Evolutionary conservation across 2,329 filamentous ascomycete genomes (phyloP).

Genomic region (Keithomyces neogunnii): DNA sequence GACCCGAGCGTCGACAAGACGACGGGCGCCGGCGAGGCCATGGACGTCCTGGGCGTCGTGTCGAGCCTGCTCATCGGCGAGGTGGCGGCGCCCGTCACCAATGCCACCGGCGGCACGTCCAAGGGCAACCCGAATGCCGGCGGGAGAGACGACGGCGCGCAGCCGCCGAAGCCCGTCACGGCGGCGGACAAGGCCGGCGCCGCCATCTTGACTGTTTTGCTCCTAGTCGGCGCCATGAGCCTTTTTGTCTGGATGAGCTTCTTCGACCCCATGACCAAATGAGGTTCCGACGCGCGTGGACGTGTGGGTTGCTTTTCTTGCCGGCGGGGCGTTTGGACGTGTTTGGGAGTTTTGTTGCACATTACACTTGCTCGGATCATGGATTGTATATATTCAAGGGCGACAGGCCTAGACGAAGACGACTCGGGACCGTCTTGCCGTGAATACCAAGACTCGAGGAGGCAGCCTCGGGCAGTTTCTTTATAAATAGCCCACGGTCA

Average conservation of each 20-base stretch:
- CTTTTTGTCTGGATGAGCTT: slow-evolving; percentile 41
- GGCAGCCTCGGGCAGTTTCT: no score
- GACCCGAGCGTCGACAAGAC: slow-evolving; percentile 29
- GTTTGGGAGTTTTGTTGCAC: no score
- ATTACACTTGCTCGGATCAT: no score
- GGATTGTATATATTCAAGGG: no score
- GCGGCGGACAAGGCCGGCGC: slow-evolving; percentile 38
- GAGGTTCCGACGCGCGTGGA: no score
- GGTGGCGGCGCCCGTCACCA: slow-evolving; percentile 29
- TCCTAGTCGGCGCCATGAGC: slow-evolving; percentile 30
- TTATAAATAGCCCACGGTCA: no score
- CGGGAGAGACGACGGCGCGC: slow-evolving; percentile 25
- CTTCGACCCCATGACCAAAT: no score
- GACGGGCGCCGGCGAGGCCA: slow-evolving; percentile 46
- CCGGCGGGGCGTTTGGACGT: no score
- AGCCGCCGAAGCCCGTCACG: slow-evolving; percentile 27
- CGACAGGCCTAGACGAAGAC: no score
- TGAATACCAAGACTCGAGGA: no score
- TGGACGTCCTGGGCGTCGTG: slow-evolving; percentile 46
- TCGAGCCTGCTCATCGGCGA: slow-evolving; percentile 35
- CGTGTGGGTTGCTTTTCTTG: no score
- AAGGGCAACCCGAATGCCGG: slow-evolving; percentile 35
- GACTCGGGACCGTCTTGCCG: no score
- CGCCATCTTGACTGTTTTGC: slow-evolving; percentile 36
- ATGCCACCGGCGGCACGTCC: slow-evolving; percentile 38